A percentile compares a stretch with the other conserved stretches of the same genome.
phyloP scores from a whole-genome alignment of 768 basidiomycete species.

The Udeniomyces megalosporus region DNA sequence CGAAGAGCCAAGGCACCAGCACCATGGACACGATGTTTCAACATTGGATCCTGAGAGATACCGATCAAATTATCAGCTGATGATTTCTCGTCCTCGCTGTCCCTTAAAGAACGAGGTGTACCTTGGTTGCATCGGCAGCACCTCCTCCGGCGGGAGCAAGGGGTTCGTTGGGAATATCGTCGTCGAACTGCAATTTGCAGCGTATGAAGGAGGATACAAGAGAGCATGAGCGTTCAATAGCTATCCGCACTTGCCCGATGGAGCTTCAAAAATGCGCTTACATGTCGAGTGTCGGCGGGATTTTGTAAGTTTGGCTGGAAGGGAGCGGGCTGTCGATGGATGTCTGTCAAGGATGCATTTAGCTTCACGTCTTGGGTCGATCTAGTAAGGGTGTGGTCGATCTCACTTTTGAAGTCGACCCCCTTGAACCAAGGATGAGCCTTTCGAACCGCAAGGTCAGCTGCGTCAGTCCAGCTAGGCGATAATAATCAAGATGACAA shows the following conservation, averaged over 20 bases:
- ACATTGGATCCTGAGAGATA: slow-evolving; percentile 71
- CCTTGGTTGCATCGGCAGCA: slow-evolving; percentile 53
- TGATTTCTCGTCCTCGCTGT: too few species aligned
- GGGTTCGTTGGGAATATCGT: slow-evolving; percentile 70
- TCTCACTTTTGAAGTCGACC: slow-evolving; percentile 59
- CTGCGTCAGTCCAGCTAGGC: background rate
- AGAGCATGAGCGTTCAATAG: too few species aligned
- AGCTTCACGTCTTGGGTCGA: background rate
- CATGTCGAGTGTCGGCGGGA: slow-evolving; percentile 60
- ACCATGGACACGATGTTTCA: slow-evolving; percentile 71
- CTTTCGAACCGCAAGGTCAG: slow-evolving; percentile 31
- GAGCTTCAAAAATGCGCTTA: background rate
- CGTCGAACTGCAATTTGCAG: slow-evolving; percentile 60
- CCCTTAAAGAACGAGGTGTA: too few species aligned
- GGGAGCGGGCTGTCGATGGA: slow-evolving; percentile 68
- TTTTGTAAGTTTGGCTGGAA: slow-evolving; percentile 67
- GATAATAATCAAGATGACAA: background rate
- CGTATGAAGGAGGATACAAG: too few species aligned
- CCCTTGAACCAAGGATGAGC: slow-evolving; percentile 79
- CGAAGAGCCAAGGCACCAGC: slow-evolving; percentile 72
- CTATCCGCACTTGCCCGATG: too few species aligned
- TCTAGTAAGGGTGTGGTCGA: background rate
- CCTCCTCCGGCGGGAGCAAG: slow-evolving; percentile 40
- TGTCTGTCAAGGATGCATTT: slow-evolving; percentile 29
- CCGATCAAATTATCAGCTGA: too few species aligned